Conservation (phyloP, 164 flowering plant species). For the Dillenia turbinata region DNA sequence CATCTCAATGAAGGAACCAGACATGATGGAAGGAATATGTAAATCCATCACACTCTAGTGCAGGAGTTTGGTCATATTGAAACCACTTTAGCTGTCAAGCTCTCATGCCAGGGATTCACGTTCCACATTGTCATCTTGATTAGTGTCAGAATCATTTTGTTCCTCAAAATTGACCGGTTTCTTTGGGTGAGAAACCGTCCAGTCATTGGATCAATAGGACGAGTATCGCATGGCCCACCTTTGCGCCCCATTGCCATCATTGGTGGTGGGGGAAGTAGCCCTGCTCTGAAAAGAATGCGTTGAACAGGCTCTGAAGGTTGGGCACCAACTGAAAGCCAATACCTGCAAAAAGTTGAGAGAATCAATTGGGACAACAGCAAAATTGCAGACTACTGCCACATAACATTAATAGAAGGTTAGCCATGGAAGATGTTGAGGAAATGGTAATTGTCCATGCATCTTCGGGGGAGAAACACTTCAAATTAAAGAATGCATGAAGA, state of each 20-base stretch:
- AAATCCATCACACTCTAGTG: too few relatives aligned
- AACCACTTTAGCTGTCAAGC: too few relatives aligned
- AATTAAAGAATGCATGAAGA: too few relatives aligned
- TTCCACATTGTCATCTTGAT: not conserved
- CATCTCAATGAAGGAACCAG: too few relatives aligned
- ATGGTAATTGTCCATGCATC: not conserved
- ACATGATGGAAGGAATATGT: too few relatives aligned
- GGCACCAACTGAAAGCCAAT: conserved; percentile 79
- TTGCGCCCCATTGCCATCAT: conserved; percentile 88
- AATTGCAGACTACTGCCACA: not conserved
- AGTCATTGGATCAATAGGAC: conserved; percentile 66
- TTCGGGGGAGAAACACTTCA: not conserved
- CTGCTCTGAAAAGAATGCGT: conserved; percentile 62
- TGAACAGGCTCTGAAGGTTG: conserved; percentile 77
- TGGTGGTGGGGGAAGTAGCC: conserved; percentile 86
- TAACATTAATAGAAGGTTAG: not conserved
- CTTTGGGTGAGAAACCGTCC: conserved; percentile 41
- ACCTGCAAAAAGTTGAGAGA: conserved; percentile 27
- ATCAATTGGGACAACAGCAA: not conserved
- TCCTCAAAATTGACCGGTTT: conserved; percentile 14
- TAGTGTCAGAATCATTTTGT: conserved; percentile 12
- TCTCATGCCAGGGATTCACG: too few relatives aligned
- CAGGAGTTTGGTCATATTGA: too few relatives aligned
- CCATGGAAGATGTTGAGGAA: not conserved
- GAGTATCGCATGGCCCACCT: conserved; percentile 85